These are phyloP conservation scores for Astragalus glycyphyllos DNA, from an alignment of 306 rosid genomes.

Conservation along the genomic window DNA sequence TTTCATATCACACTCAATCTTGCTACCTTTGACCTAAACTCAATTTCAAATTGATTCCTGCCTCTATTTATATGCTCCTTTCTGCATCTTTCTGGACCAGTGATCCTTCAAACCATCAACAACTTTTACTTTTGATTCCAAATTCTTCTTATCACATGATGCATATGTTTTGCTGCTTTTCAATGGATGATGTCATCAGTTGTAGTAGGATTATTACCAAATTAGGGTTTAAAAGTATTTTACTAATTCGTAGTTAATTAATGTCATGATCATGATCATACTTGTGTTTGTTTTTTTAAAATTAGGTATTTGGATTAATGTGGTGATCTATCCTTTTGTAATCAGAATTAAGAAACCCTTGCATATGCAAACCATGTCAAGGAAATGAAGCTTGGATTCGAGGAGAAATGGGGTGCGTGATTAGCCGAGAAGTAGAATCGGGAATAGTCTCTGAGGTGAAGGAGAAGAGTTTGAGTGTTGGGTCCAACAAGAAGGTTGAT, in stretches of 20 bases:
- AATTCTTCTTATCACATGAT: constrained; percentile 36
- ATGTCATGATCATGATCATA: constrained; percentile 9
- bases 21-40: constrained; percentile 44
- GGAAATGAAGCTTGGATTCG: constrained; percentile 66
- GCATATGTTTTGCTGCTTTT: constrained; percentile 29
- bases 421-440: constrained; percentile 73
- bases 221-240: constrained; percentile 31
- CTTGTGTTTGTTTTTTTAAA: background rate
- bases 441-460: constrained; percentile 63
- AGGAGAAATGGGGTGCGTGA: constrained; percentile 83
- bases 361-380: constrained; percentile 50
- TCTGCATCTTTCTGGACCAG: constrained; percentile 37
- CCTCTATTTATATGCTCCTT: constrained; percentile 9
- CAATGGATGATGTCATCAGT: constrained; percentile 19
- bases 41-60: constrained; percentile 12
- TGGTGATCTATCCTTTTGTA: constrained; percentile 45
- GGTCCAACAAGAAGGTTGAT: constrained; percentile 61
- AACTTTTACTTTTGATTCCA: constrained; percentile 37
- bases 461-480: constrained; percentile 58
- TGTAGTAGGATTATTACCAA: constrained; percentile 18
- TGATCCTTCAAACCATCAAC: constrained; percentile 1
- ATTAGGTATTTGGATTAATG: constrained; percentile 38
- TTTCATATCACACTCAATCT: constrained; percentile 39
- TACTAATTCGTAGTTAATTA: constrained; percentile 6
- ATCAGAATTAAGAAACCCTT: constrained; percentile 36